A percentile compares a stretch with the other conserved stretches of the same genome.
phyloP scores from a whole-genome alignment of 129 eudicot genomes.

The Kitagawia praeruptora region DNA sequence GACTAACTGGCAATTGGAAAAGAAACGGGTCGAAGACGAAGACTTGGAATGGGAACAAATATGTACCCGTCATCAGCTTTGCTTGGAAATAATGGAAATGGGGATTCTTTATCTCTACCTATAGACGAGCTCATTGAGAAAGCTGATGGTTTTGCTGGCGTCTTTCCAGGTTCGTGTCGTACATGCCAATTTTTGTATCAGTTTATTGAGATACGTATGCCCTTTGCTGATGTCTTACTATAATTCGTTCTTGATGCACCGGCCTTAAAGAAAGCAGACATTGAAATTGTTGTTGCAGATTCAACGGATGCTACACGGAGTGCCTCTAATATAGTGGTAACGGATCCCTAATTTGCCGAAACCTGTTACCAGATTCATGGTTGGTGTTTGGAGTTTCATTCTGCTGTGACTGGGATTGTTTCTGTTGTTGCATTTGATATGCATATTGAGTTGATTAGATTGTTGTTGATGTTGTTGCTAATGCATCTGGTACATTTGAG shows the following conservation, averaged over 20 bases:
- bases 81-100: not conserved
- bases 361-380: constrained; percentile 39
- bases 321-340: constrained; percentile 7
- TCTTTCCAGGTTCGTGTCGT: not conserved
- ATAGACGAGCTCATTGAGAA: too few species aligned
- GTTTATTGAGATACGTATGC: not conserved
- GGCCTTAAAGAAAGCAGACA: constrained; percentile 1
- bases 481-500: constrained; percentile 64
- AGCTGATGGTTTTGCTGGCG: constrained; percentile 13
- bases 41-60: constrained; percentile 11
- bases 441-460: constrained; percentile 31
- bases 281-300: constrained; percentile 10
- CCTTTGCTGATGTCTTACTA: not conserved
- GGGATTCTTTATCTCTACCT: not conserved
- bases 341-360: not conserved
- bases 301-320: constrained; percentile 7
- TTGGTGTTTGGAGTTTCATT: constrained; percentile 37
- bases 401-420: constrained; percentile 40
- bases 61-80: constrained; percentile 14
- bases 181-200: not conserved
- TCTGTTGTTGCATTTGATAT: constrained; percentile 49
- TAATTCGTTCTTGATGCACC: constrained; percentile 1
- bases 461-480: constrained; percentile 35
- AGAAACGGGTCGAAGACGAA: constrained; percentile 8
- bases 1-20: constrained; percentile 12